Conservation (phyloP, 139 green algal species). For the Astrephomene gubernaculifera region DNA sequence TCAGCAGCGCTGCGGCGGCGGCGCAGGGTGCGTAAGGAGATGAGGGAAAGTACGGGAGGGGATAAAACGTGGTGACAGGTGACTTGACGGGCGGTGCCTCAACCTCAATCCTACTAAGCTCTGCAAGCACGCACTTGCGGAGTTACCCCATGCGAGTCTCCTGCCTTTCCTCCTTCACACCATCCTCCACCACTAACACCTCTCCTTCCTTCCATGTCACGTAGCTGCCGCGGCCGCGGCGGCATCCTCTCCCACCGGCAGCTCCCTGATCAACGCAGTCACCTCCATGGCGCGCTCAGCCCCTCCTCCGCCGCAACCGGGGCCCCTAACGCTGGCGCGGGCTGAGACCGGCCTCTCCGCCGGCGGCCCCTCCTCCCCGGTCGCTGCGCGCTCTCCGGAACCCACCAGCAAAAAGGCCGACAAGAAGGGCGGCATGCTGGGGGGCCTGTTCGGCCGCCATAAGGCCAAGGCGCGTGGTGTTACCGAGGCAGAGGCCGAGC, state of each 20-base stretch:
- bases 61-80: no score
- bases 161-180: no score
- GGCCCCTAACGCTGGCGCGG: neutral
- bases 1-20: neutral
- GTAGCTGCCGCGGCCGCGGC: neutral
- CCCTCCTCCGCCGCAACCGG: constrained; percentile 10
- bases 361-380: neutral
- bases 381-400: no score
- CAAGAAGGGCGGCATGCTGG: constrained; percentile 2
- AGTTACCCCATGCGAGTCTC: no score
- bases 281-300: neutral
- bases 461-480: constrained; percentile 2
- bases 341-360: neutral
- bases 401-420: no score
- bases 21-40: constrained; percentile 23
- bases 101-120: no score
- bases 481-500: neutral
- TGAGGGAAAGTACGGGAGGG: no score
- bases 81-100: no score
- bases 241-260: neutral
- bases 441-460: neutral
- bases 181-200: no score
- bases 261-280: neutral
- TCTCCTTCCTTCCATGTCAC: no score
- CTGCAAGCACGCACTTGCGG: no score